These are phyloP conservation scores for Wickerhamomyces ciferrii DNA, from an alignment of 805 yeast genomes.

Conservation along the genomic window DNA sequence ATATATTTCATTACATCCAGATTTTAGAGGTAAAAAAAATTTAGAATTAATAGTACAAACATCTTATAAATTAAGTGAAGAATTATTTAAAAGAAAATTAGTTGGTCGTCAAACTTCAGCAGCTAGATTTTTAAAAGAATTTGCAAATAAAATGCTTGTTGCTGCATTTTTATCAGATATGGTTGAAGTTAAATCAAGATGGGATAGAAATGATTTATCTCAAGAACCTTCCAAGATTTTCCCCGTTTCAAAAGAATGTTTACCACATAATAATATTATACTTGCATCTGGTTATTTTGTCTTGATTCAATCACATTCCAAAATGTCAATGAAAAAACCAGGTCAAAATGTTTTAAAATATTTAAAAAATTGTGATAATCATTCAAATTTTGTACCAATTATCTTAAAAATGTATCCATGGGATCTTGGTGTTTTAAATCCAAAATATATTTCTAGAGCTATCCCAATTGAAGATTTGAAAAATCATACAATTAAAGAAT, in stretches of 20 bases:
- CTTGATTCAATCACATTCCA: background rate
- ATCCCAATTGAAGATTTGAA: background rate
- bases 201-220: background rate
- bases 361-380: background rate
- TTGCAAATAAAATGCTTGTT: background rate
- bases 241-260: background rate
- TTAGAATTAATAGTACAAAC: background rate
- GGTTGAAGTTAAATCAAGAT: background rate
- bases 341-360: background rate
- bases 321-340: background rate
- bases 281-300: background rate
- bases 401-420: background rate
- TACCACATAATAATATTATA: background rate
- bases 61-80: background rate
- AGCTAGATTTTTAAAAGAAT: background rate
- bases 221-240: background rate
- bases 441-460: background rate
- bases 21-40: background rate
- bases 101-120: background rate
- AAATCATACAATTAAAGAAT: background rate
- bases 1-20: background rate
- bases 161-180: background rate
- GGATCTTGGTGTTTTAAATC: slow-evolving; percentile 1
- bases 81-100: background rate
- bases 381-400: background rate